A percentile compares a stretch with the other conserved stretches of the same genome.
phyloP scores from a whole-genome alignment of 352 stramenopile genomes.

The Aphanomyces euteiches region DNA sequence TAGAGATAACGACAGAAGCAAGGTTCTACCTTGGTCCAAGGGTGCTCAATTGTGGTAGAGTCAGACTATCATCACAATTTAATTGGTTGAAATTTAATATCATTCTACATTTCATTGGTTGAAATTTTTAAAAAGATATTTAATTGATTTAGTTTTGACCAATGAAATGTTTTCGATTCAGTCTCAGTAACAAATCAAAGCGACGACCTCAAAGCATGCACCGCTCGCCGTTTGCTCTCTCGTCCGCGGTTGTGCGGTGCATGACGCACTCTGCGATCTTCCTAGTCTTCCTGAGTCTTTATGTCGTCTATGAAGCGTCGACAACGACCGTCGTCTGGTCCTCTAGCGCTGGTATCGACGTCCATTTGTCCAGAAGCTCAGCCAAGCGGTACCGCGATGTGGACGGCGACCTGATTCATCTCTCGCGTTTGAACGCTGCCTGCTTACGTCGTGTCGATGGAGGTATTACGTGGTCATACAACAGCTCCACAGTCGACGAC shows the following conservation, averaged over 20 bases:
- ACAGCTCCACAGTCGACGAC: not conserved
- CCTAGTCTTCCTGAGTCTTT: not conserved
- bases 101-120: too few relatives aligned
- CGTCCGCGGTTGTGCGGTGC: not conserved
- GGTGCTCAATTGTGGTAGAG: too few relatives aligned
- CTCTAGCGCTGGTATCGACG: not conserved
- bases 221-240: not conserved
- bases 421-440: not conserved
- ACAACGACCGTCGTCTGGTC: not conserved
- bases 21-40: too few relatives aligned
- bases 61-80: too few relatives aligned
- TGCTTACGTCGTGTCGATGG: not conserved
- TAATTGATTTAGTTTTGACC: too few relatives aligned
- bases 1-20: too few relatives aligned
- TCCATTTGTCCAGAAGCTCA: not conserved
- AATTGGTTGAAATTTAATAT: too few relatives aligned
- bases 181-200: too few relatives aligned
- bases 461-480: slow-evolving; percentile 1
- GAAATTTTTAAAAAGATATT: too few relatives aligned
- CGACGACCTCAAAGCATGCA: not conserved
- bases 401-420: not conserved
- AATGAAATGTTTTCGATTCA: too few relatives aligned
- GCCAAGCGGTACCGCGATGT: not conserved
- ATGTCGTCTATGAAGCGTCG: not conserved
- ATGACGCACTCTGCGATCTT: not conserved